These are phyloP conservation scores for Verticillium nonalfalfae DNA, from an alignment of 2,329 filamentous ascomycete genomes.

Conservation along the genomic window DNA sequence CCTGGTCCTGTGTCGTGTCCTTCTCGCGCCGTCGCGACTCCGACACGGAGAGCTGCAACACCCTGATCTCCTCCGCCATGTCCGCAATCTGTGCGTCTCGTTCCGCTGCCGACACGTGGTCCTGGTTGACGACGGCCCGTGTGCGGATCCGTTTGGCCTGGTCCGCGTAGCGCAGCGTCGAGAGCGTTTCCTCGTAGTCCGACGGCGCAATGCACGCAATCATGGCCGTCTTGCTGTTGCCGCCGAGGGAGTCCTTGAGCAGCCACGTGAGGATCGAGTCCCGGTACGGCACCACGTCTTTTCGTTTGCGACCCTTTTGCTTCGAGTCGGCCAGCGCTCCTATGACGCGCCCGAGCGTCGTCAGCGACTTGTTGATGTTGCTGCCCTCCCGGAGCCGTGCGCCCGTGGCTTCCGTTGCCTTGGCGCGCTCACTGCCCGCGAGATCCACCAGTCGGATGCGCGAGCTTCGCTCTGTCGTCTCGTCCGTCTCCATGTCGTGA, in stretches of 20 bases:
- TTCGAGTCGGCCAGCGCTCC: constrained; percentile 76
- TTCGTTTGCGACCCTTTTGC: constrained; percentile 44
- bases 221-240: constrained; percentile 98
- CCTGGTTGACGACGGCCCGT: constrained; percentile 90
- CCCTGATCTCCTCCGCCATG: constrained; percentile 92
- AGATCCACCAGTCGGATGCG: constrained; percentile 93
- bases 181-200: constrained; percentile 96
- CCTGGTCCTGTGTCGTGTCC: constrained; percentile 63
- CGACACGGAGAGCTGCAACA: constrained; percentile 69
- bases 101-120: constrained; percentile 85
- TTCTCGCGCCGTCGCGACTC: constrained; percentile 64
- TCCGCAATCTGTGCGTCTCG: constrained; percentile 88
- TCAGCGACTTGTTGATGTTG: constrained; percentile 98
- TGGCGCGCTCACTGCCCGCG: constrained; percentile 90
- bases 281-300: constrained; percentile 77
- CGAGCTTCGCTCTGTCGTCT: constrained; percentile 90
- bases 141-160: constrained; percentile 97
- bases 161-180: constrained; percentile 92
- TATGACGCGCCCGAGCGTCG: constrained; percentile 91
- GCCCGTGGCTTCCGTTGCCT: constrained; percentile 91
- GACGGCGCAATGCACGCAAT: constrained; percentile 94
- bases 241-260: constrained; percentile 89
- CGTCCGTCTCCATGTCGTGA: constrained; percentile 94
- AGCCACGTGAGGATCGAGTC: constrained; percentile 83
- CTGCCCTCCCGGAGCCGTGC: constrained; percentile 86